Percentiles rank a stretch among this genome's conserved stretches.
phyloP scores from a whole-genome alignment of 768 basidiomycete species.

The Xerocomellus amylosporus region DNA sequence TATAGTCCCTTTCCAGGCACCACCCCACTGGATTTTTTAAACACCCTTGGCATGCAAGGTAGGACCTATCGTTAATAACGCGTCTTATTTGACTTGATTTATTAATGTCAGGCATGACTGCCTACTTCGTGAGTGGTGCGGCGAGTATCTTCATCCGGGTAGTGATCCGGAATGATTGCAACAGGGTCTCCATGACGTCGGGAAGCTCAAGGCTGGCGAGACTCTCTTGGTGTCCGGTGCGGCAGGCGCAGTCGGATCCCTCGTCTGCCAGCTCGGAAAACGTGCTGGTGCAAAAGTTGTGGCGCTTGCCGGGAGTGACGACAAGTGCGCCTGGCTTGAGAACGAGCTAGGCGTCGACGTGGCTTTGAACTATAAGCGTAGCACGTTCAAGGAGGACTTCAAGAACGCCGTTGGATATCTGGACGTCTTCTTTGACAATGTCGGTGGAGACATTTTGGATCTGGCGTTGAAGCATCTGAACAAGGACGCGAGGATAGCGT shows the following conservation, averaged over 20 bases:
- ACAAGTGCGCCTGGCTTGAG: slow-evolving; percentile 86
- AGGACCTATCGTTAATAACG: slow-evolving; percentile 13
- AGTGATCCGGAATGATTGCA: slow-evolving; percentile 1
- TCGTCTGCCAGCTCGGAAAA: slow-evolving; percentile 84
- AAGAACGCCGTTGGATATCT: slow-evolving; percentile 66
- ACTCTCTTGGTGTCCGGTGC: slow-evolving; percentile 86
- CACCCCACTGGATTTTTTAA: slow-evolving; percentile 73
- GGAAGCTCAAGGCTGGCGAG: slow-evolving; percentile 78
- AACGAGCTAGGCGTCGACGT: slow-evolving; percentile 79
- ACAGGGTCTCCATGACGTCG: slow-evolving; percentile 81
- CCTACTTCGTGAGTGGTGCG: slow-evolving; percentile 68
- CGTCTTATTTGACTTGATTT: background rate
- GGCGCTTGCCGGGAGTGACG: slow-evolving; percentile 79
- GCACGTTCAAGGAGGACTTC: slow-evolving; percentile 68
- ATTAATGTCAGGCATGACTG: slow-evolving; percentile 65
- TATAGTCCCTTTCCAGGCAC: slow-evolving; percentile 57
- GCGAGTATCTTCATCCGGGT: background rate
- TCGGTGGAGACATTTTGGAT: slow-evolving; percentile 80
- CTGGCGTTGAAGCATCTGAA: slow-evolving; percentile 73
- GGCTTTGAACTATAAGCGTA: slow-evolving; percentile 85
- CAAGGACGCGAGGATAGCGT: slow-evolving; percentile 67
- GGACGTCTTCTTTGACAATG: slow-evolving; percentile 87
- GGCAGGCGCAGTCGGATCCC: slow-evolving; percentile 84
- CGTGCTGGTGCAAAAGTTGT: slow-evolving; percentile 76
- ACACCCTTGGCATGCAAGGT: slow-evolving; percentile 76